Evolutionary conservation across 352 stramenopile species (phyloP).

Genomic region (Phytophthora quininea): DNA sequence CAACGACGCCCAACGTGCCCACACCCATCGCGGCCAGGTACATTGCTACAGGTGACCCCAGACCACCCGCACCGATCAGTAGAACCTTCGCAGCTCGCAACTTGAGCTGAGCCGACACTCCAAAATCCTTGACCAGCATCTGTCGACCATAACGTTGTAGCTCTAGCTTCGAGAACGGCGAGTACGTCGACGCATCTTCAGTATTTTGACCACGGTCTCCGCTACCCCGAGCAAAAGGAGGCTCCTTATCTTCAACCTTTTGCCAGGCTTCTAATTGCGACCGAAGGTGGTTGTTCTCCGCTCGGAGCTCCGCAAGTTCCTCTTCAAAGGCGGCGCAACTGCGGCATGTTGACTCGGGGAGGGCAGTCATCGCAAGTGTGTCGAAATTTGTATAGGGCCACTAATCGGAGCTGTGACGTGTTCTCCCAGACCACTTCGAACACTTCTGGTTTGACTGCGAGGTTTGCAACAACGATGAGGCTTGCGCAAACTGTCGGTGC

Average conservation of each 20-base stretch:
- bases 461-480: not conserved
- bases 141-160: conserved; percentile 94
- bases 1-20: conserved; percentile 92
- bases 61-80: conserved; percentile 94
- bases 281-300: conserved; percentile 36
- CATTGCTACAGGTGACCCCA: conserved; percentile 94
- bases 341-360: conserved; percentile 15
- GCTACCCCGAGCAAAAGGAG: not conserved
- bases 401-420: not conserved
- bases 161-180: conserved; percentile 52
- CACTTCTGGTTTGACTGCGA: not conserved
- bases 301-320: conserved; percentile 30
- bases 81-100: conserved; percentile 82
- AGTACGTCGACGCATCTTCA: conserved; percentile 34
- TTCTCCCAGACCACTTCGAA: not conserved
- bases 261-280: conserved; percentile 15
- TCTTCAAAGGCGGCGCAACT: conserved; percentile 34
- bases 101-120: conserved; percentile 85
- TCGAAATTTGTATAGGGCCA: not conserved
- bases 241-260: conserved; percentile 1
- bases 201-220: not conserved
- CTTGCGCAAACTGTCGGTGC: conserved; percentile 7
- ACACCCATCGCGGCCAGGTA: conserved; percentile 96
- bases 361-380: not conserved
- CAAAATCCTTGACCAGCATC: conserved; percentile 94